Base-by-base conservation (phyloP, 768 basidiomycete species). In the Tylopilus sp. region DNA sequence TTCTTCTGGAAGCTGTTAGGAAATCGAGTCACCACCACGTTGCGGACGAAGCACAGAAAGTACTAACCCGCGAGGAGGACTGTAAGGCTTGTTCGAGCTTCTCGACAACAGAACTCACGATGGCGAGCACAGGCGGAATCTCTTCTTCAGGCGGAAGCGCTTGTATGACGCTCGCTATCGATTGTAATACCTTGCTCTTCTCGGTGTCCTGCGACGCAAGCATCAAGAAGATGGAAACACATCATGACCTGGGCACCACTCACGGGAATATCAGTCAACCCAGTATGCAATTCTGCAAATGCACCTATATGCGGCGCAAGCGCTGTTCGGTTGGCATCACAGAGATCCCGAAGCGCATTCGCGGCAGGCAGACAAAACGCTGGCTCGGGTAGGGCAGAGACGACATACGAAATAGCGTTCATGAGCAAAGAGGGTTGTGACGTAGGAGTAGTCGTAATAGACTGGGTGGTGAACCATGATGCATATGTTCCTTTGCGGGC, bases 141-240 rank as follows among this genome's bases (percentile, higher is more conserved):
- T 83, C 89, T 38, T 92, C 87, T 37, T 74, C 74, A 0, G 91
- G 85, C 0, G 90, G 86, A 45, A 98, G 70, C 0, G 94, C 95
- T 62, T 97, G 91, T 29, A 97, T 89, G 4, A 98, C 92, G 57
- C 93, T 96, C 2, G 92, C 85, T 47, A 98, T 95, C 0, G 89
- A 91, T 65, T 97, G 89, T 41, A 97, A 74, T 1, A 97, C 90
- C 70, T 95, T 97, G 59, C 84, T 82, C 71, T 89, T 89, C 69
- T 96, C 93, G 21, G 85, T 83, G 60, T 91, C 89, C 86, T 89
- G 59, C 3, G 4, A 33, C 25, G 19, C 26, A 1, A n/a, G 24
- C 24, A 21, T 29, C 51, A 40, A 64, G 45, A 22, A 55, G 17
- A 53, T 3, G 12, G 7, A 16, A 12, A 31, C 21, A 6, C 3